Evolutionary conservation across 2,329 filamentous ascomycete species (phyloP), one percentile per base, ranked within the genome.

Genomic region (Pezicula radicicola): DNA sequence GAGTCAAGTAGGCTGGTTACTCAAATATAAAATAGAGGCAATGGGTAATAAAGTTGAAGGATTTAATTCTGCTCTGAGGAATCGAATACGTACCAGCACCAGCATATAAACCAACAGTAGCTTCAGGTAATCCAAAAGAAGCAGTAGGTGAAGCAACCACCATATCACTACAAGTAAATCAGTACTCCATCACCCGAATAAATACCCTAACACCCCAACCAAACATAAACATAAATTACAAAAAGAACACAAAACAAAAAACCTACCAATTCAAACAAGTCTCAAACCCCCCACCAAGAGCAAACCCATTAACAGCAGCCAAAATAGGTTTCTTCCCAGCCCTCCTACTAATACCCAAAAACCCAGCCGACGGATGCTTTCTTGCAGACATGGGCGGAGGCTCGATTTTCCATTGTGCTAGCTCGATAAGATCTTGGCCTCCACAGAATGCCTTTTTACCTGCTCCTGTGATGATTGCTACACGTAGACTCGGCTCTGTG

Each of bases 281-380:
- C 73, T 93, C 89, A 70, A 89, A 85, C 1, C 88, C 89, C 44
- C 89, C 89, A 46, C 89, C 89, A 28, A 89, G 76, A 42, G 86
- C 88, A 36, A 87, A 74, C 3, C 89, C 89, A 64, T 91, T 89
- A n/a, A 92, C 85, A 1, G 88, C 89, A 0, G 85, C 87, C 39
- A 93, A 78, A 54, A 93, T 76, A 6, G 89, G 89, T 63, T 93
- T 93, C 68, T 81, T 83, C 44, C 87, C 87, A 12, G 70, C 66
- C 27, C 88, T 77, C 58, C 88, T 84, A 54, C 82, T 84, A 30
- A 91, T 71, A 0, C 82, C 87, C 37, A 80, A 84, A 54, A 89
- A 87, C 2, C 86, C 87, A 2, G 49, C 49, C 2, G 61, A 47
- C 8, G 64, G 63, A 52, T 66, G 63, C 15, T 54, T 50, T 7